phyloP scores from a whole-genome alignment of 1,284 basidiomycete species.

The Vanrija sp. region DNA sequence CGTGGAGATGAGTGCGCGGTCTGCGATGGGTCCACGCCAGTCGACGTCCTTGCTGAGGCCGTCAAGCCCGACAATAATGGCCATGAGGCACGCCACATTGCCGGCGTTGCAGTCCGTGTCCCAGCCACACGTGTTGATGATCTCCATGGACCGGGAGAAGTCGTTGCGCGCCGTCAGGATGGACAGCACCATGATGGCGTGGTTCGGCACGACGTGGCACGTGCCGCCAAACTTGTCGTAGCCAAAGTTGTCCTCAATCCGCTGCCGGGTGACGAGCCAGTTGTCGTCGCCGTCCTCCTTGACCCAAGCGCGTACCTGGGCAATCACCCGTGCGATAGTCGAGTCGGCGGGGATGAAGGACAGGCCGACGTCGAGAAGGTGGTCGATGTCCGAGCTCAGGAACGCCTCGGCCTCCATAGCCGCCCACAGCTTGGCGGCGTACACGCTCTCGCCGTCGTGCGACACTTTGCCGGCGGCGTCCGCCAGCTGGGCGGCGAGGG shows the following conservation, averaged over 20 bases:
- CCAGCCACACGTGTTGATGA: conserved; percentile 5
- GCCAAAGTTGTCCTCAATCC: conserved; percentile 3
- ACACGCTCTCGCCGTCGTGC: too few species aligned
- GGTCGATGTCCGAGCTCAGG: conserved; percentile 1
- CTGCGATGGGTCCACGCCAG: conserved; percentile 5
- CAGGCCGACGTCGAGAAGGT: conserved; percentile 4
- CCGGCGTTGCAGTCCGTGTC: conserved; percentile 5
- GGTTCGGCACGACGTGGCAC: conserved; percentile 6
- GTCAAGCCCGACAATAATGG: conserved; percentile 1
- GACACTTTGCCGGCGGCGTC: too few species aligned
- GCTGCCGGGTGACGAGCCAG: conserved; percentile 1
- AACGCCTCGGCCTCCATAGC: conserved; percentile 8
- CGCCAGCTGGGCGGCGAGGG: too few species aligned
- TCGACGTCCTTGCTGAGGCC: not conserved
- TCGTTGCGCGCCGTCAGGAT: not conserved
- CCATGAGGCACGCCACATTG: conserved; percentile 4
- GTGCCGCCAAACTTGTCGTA: conserved; percentile 5
- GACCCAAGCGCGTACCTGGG: conserved; percentile 2
- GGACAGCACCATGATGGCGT: conserved; percentile 5
- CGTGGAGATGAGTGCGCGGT: conserved; percentile 4
- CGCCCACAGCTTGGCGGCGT: not conserved
- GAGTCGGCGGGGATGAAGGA: conserved; percentile 1
- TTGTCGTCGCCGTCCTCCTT: not conserved
- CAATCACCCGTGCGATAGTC: not conserved
- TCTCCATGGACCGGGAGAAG: conserved; percentile 5